Conservation (phyloP, 306 rosid species). For the Acacia acuminata region DNA sequence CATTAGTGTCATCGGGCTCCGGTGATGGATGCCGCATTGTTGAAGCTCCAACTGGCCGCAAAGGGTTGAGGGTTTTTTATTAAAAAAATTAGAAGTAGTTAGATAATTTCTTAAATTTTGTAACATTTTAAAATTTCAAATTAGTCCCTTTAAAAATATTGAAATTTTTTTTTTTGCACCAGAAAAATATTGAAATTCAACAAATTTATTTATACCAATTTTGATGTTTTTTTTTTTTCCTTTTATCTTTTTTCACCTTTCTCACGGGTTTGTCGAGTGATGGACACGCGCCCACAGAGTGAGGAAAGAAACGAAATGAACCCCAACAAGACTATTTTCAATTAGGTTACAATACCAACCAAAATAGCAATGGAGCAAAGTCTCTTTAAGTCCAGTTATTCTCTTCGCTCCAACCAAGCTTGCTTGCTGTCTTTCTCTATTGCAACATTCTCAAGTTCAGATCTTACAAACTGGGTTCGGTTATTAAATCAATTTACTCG, state of each 20-base stretch:
- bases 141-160: too few relatives aligned
- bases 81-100: too few relatives aligned
- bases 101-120: too few relatives aligned
- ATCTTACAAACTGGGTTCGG: neutral
- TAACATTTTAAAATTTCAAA: too few relatives aligned
- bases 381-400: neutral
- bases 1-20: too few relatives aligned
- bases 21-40: too few relatives aligned
- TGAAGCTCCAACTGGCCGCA: fast-evolving
- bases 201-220: too few relatives aligned
- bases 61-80: too few relatives aligned
- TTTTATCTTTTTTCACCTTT: too few relatives aligned
- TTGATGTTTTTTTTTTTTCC: too few relatives aligned
- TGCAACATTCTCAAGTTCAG: neutral
- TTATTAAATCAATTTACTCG: conserved; percentile 7
- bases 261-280: neutral
- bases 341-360: neutral
- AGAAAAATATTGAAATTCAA: too few relatives aligned
- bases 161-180: too few relatives aligned
- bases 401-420: neutral
- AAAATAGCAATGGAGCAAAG: neutral
- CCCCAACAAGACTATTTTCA: neutral
- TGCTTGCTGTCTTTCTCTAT: neutral
- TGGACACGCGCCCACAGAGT: neutral
- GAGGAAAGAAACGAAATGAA: neutral